Conservation (phyloP, 163 green algal genomes). For the Coccomyxa subellipsoidea region DNA sequence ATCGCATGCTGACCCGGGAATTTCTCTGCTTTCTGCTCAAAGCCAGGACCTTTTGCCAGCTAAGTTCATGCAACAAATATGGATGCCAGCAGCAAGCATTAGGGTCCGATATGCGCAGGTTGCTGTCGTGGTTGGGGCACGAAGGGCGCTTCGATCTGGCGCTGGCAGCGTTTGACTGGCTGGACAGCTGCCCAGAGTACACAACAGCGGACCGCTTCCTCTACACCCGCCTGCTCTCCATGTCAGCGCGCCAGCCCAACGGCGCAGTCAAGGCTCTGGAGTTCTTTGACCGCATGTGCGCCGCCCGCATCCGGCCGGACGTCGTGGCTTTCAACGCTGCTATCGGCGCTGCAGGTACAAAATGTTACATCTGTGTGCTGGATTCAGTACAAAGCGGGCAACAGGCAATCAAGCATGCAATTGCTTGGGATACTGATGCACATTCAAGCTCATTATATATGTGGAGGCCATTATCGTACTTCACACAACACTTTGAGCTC, state of each 20-base stretch:
- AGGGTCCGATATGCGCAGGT: slow-evolving; percentile 10
- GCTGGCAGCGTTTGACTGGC: slow-evolving; percentile 25
- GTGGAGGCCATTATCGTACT: no score
- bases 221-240: slow-evolving; percentile 26
- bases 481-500: no score
- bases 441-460: no score
- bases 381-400: no score
- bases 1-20: no score
- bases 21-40: neutral
- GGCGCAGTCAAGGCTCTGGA: neutral
- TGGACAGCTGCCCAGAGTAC: slow-evolving; percentile 5
- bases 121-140: slow-evolving; percentile 19
- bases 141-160: slow-evolving; percentile 3
- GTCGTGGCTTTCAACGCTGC: slow-evolving; percentile 26
- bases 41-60: neutral
- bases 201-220: slow-evolving; percentile 12
- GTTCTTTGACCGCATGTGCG: slow-evolving; percentile 29
- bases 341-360: slow-evolving; percentile 26
- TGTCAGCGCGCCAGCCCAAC: slow-evolving; percentile 5
- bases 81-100: neutral
- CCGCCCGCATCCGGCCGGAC: slow-evolving; percentile 18
- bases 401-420: no score
- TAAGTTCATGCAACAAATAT: neutral
- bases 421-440: no score
- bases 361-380: no score